phyloP scores from a whole-genome alignment of 108 stramenopile species.

The Skeletonema menzelii region DNA sequence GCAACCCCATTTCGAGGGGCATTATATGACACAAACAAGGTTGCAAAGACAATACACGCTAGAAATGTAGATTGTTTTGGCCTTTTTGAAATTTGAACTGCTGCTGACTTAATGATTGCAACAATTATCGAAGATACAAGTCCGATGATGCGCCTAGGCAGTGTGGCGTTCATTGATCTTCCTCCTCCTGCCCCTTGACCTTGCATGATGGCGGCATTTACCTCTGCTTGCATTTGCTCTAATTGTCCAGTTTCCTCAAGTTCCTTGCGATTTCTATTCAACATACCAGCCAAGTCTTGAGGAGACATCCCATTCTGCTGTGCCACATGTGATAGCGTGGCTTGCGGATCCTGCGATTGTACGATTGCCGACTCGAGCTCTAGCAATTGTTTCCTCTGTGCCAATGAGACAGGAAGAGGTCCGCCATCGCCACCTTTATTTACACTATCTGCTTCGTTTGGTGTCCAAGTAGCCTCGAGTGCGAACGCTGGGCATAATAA shows the following conservation, averaged over 20 bases:
- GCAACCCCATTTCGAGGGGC: conserved; percentile 74
- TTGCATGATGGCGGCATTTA: conserved; percentile 26
- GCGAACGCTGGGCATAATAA: conserved; percentile 1
- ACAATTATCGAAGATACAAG: conserved; percentile 37
- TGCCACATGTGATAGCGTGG: conserved; percentile 67
- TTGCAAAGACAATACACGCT: conserved; percentile 12
- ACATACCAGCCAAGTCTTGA: conserved; percentile 58
- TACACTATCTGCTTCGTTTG: conserved; percentile 38
- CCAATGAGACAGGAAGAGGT: conserved; percentile 57
- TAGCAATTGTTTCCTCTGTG: conserved; percentile 67
- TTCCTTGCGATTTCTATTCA: conserved; percentile 67
- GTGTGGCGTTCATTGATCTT: conserved; percentile 16
- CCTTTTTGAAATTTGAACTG: conserved; percentile 40
- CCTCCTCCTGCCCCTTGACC: conserved; percentile 24
- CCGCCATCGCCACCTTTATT: conserved; percentile 41
- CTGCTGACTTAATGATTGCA: conserved; percentile 42
- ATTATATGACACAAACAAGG: conserved; percentile 40
- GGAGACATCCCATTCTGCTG: conserved; percentile 61
- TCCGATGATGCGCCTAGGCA: conserved; percentile 48
- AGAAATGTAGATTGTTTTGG: conserved; percentile 54
- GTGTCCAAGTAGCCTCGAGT: conserved; percentile 49
- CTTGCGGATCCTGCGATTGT: conserved; percentile 65
- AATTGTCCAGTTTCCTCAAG: conserved; percentile 42
- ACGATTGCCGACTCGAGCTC: conserved; percentile 69
- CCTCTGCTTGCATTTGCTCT: conserved; percentile 28